These are phyloP conservation scores for Juglanconis oblonga DNA, from an alignment of 2,329 filamentous ascomycete species.

Conservation along the genomic window DNA sequence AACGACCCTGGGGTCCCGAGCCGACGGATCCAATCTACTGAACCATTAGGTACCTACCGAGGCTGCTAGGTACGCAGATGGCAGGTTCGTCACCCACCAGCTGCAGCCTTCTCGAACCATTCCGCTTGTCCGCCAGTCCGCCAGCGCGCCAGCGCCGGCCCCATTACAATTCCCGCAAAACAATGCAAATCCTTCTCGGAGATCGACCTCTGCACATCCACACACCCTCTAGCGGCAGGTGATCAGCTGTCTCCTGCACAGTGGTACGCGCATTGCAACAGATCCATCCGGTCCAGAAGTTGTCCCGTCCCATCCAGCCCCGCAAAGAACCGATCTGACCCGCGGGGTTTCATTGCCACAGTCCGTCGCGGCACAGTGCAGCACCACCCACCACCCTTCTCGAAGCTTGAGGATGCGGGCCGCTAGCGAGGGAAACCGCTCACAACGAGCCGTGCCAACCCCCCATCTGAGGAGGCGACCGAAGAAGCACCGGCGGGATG, in stretches of 20 bases:
- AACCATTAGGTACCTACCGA: too few species aligned
- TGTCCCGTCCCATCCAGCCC: not conserved
- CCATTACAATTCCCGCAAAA: not conserved
- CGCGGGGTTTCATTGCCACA: not conserved
- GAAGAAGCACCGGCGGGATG: constrained; percentile 11
- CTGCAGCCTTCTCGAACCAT: constrained; percentile 3
- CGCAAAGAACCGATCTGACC: not conserved
- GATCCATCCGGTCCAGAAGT: not conserved
- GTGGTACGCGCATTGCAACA: not conserved
- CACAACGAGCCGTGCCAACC: constrained; percentile 5
- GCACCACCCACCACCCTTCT: not conserved
- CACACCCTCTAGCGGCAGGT: not conserved
- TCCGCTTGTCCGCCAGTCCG: not conserved
- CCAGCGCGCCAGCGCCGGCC: not conserved
- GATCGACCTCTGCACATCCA: not conserved
- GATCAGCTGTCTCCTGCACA: constrained; percentile 5
- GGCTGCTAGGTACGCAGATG: too few species aligned
- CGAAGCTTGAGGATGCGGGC: not conserved
- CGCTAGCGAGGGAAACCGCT: not conserved
- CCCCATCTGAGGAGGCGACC: constrained; percentile 4
- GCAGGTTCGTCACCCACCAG: not conserved
- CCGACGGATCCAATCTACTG: not conserved
- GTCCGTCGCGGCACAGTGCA: not conserved
- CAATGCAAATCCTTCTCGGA: too few species aligned
- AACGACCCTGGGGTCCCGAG: constrained; percentile 2